Base-by-base conservation (phyloP, 768 basidiomycete species). In the Coprinopsis sp. region DNA sequence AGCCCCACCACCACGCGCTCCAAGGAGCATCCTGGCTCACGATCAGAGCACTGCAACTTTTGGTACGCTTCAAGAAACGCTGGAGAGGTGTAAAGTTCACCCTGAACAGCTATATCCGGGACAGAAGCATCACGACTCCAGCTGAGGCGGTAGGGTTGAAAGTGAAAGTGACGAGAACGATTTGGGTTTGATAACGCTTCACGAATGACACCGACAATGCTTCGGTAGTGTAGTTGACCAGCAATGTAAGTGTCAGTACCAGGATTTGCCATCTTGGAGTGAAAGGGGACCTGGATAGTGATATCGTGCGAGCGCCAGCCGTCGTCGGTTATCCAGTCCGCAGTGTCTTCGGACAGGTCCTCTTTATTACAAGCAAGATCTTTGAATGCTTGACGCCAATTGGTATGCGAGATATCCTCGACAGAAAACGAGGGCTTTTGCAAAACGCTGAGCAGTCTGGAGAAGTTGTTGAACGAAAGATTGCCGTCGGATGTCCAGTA, bases 1-100 rank as follows among this genome's bases (percentile, higher is more conserved):
- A 58, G 39, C 0, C 56, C 50, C 1, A 50, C 55, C n/a, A 62
- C 51, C 12, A 54, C 50, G 3, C 38, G 38, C 11, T 41, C 37
- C 4, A 27, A 40, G n/a, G 2, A 23, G 24, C 47, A 49, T 18
- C 31, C 40, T 13, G 47, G 47, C 4, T 7, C 24, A 5, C 16
- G 30, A 21, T 37, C 37, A 13, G 24, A 42, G 19, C 25, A 28
- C 19, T 42, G 47, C 4, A 49, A 14, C 28, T 49, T 33, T 18
- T 39, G 30, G 25, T 49, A 40, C 2, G 38, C 47, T 21, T 43
- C 24, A 8, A 49, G 18, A 33, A 49, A 49, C 11, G 47, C 47
- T 25, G 33, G 31, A 3, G 47, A 49, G 33, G 22, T 49, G 19
- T 49, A 49, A 4, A 49, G 30, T 18, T 49, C 47, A 5, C 25